Conservation (phyloP, 768 basidiomycete genomes). For the Candolleomyces eurysporus region DNA sequence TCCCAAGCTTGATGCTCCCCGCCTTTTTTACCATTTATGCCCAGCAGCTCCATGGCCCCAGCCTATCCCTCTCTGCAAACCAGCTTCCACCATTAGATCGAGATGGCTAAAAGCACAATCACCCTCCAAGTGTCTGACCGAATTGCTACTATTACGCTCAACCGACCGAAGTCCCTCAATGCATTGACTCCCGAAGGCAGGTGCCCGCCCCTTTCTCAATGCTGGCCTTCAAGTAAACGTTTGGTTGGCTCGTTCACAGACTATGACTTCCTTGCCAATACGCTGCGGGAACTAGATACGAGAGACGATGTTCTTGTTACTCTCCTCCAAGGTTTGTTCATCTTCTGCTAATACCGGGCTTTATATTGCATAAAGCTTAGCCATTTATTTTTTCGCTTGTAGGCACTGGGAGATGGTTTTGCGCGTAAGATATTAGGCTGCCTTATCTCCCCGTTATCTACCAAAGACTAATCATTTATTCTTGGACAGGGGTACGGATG, state of each 20-base stretch:
- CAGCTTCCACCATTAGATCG: no score
- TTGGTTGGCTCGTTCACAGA: constrained; percentile 35
- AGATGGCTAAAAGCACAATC: constrained; percentile 32
- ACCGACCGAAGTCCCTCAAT: constrained; percentile 58
- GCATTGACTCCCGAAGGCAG: constrained; percentile 54
- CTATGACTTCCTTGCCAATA: constrained; percentile 59
- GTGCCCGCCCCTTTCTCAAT: constrained; percentile 3
- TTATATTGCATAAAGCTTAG: neutral
- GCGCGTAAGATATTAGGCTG: constrained; percentile 42
- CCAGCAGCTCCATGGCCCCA: no score
- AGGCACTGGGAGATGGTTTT: constrained; percentile 74
- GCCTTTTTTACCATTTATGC: no score
- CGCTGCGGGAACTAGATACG: constrained; percentile 55
- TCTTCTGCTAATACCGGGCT: neutral
- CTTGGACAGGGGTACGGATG: constrained; percentile 53
- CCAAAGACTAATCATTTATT: neutral
- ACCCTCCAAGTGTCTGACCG: constrained; percentile 48
- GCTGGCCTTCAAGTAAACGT: neutral
- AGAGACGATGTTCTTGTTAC: constrained; percentile 63
- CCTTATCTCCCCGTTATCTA: neutral
- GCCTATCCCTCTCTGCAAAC: no score
- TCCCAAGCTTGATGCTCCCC: no score
- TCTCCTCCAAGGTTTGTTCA: constrained; percentile 57
- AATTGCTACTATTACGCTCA: constrained; percentile 69
- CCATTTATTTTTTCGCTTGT: neutral